These are phyloP conservation scores for Novakomyces olei DNA, from an alignment of 805 yeast genomes.

Conservation along the genomic window DNA sequence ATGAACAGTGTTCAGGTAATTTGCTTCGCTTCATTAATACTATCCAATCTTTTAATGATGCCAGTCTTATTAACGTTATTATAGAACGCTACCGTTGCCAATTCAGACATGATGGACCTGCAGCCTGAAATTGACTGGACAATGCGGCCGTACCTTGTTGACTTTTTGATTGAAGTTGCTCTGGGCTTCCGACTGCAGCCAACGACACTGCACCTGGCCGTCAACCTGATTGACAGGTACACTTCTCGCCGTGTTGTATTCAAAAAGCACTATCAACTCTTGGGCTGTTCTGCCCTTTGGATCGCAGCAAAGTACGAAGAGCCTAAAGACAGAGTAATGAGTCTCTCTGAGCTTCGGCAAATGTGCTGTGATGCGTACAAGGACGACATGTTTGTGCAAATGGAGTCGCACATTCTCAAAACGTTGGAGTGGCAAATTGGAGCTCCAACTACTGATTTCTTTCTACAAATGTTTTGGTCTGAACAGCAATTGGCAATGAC, in stretches of 20 bases:
- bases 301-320: conserved; percentile 69
- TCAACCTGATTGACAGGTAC: conserved; percentile 70
- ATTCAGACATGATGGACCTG: conserved; percentile 44
- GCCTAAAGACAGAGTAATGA: conserved; percentile 52
- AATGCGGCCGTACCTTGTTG: conserved; percentile 53
- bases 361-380: conserved; percentile 48
- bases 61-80: neutral
- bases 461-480: conserved; percentile 13
- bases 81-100: too few relatives aligned
- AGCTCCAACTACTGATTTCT: conserved; percentile 37
- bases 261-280: conserved; percentile 70
- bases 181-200: conserved; percentile 39
- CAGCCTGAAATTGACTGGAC: conserved; percentile 71
- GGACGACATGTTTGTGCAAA: conserved; percentile 40
- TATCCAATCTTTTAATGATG: neutral
- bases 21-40: neutral
- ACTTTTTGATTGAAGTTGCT: conserved; percentile 48
- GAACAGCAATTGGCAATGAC: conserved; percentile 7
- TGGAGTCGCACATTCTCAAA: conserved; percentile 53
- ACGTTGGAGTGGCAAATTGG: conserved; percentile 53
- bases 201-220: conserved; percentile 45
- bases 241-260: conserved; percentile 70
- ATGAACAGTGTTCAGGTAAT: neutral
- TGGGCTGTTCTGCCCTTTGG: conserved; percentile 85
- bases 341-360: conserved; percentile 45